phyloP scores from a whole-genome alignment of 1,284 basidiomycete species.

The Xerocomus amazonicus region DNA sequence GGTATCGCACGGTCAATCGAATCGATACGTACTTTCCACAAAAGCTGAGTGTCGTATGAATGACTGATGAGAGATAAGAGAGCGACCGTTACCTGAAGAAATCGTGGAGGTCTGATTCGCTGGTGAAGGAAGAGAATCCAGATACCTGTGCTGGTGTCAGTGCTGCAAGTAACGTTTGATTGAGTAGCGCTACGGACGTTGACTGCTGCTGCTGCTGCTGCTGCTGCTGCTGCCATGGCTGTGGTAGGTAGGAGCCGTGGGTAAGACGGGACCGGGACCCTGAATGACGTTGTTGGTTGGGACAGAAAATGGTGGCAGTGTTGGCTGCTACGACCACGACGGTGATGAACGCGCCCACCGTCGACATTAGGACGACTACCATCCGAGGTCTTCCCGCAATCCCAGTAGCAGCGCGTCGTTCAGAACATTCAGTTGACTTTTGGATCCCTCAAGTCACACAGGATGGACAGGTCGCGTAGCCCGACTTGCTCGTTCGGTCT shows the following conservation, averaged over 20 bases:
- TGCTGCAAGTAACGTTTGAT: too few species aligned
- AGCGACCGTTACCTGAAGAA: constrained; percentile 66
- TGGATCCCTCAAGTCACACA: constrained; percentile 33
- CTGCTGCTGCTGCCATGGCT: constrained; percentile 24
- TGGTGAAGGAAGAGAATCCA: constrained; percentile 57
- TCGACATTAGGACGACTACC: constrained; percentile 13
- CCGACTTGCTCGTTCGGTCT: neutral
- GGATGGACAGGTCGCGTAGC: constrained; percentile 27
- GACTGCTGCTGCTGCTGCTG: too few species aligned
- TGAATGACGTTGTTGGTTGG: constrained; percentile 16
- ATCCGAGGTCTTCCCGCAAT: constrained; percentile 31
- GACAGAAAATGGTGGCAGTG: constrained; percentile 7
- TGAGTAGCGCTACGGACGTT: constrained; percentile 14
- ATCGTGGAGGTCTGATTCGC: constrained; percentile 58
- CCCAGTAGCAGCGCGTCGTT: constrained; percentile 10
- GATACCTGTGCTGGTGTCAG: constrained; percentile 49
- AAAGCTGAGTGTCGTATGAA: constrained; percentile 45
- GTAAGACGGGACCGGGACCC: constrained; percentile 5
- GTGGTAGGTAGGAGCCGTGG: constrained; percentile 13
- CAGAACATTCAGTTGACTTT: constrained; percentile 21
- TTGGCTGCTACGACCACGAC: constrained; percentile 8
- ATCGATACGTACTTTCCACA: constrained; percentile 62
- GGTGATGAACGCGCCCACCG: constrained; percentile 19
- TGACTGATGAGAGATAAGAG: constrained; percentile 7
- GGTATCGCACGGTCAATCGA: neutral